These are phyloP conservation scores for Suillus alpinus DNA, from an alignment of 768 basidiomycete species.

Conservation along the genomic window DNA sequence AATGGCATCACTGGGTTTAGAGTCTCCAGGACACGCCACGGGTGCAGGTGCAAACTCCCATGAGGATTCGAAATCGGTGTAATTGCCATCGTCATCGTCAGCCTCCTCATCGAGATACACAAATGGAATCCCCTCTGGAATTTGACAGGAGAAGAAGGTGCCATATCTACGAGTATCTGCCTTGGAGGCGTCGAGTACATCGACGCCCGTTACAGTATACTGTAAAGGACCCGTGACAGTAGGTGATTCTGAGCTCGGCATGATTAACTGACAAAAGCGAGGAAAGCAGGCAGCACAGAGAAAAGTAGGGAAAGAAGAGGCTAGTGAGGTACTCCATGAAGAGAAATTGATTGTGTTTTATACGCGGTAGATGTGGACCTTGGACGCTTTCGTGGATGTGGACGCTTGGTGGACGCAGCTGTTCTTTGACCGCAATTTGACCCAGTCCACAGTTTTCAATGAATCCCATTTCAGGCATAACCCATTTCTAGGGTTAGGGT, in stretches of 20 bases:
- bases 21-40: too few relatives aligned
- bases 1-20: background rate
- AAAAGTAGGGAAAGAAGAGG: background rate
- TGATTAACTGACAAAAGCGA: background rate
- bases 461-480: background rate
- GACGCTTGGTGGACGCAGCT: background rate
- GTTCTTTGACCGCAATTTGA: too few relatives aligned
- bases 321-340: background rate
- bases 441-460: background rate
- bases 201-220: background rate
- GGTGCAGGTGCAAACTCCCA: constrained; percentile 11
- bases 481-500: constrained; percentile 3
- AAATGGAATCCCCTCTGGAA: constrained; percentile 4
- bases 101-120: constrained; percentile 11
- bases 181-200: background rate
- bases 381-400: constrained; percentile 5
- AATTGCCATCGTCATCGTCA: constrained; percentile 3
- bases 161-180: constrained; percentile 28
- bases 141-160: constrained; percentile 16
- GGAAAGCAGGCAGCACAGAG: too few relatives aligned
- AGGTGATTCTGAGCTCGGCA: background rate
- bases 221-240: background rate
- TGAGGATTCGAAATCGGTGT: constrained; percentile 8
- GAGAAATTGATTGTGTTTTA: background rate
- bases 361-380: background rate